Base-by-base conservation (phyloP, 495 filamentous ascomycete species). In the Penicillium silybi region DNA sequence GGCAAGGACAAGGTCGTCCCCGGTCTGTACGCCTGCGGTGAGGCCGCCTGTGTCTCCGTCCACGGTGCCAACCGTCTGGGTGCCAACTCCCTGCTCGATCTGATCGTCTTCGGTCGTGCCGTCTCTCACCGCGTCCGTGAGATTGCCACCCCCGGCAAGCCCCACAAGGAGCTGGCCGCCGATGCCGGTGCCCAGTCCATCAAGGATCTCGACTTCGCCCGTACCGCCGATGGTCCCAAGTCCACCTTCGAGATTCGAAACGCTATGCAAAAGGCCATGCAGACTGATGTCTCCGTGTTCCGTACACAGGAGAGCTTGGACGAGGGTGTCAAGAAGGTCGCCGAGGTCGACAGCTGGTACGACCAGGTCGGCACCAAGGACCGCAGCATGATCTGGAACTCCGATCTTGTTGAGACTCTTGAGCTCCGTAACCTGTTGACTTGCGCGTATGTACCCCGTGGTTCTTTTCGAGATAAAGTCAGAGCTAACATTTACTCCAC, bases 361-460 rank as follows among this genome's bases (percentile, higher is more conserved):
- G 66, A 70, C 49, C 81, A 96, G 66, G 83, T 97, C 54, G 88
- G 89, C 62, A 95, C 88, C 71, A 96, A 95, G 80, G 92, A 97
- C 70, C 87, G 92, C 65, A 92, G 88, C 83, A 96, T 97, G 93
- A 96, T 97, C 77, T 97, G 92, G 92, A 97, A 97, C 83, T 89
- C 88, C 34, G 92, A 97, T 63, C 81, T 97, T 25, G 88, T 96
- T 48, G 92, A 97, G 82, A 95, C 91, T 23, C 81, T 97, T 38
- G 92, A 97, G 75, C 78, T 97, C 62, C 78, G 90, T 59, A 97
- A 97, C 69, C 67, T 97, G 57, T 74, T 97, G 60, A 97, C 92
- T 63, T 97, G 92, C 83, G 92, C 92, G 81, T 87, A 83, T 70
- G 85, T 52, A 35, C 41, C 44, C 44, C 22, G n/a, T 8, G 20